Evolutionary conservation across 225 moss, liverwort and hornwort species (phyloP).

Genomic region (Takakia lepidozioides): DNA sequence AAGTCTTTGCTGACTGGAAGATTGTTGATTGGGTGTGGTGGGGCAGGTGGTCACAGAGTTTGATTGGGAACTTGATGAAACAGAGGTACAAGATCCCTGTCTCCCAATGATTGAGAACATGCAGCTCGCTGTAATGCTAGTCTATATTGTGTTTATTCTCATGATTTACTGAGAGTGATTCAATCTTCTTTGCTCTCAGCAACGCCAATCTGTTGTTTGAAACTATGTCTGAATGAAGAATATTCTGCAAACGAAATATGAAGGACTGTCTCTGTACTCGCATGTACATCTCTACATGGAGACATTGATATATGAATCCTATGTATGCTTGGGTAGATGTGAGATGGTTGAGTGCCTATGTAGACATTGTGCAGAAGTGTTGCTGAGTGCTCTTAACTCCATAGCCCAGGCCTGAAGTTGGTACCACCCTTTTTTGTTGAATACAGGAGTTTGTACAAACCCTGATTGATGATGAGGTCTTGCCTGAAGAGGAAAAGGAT

Average conservation of each 20-base stretch:
- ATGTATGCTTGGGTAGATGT: too few relatives aligned
- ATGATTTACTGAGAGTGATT: neutral
- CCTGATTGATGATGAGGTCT: slow-evolving; percentile 53
- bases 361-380: too few relatives aligned
- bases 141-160: neutral
- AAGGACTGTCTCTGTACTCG: neutral
- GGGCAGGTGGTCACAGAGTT: slow-evolving; percentile 59
- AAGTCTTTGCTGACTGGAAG: too few relatives aligned
- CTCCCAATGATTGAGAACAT: neutral
- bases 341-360: too few relatives aligned
- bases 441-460: slow-evolving; percentile 52
- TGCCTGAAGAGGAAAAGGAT: slow-evolving; percentile 52
- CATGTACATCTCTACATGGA: too few relatives aligned
- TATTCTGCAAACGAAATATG: too few relatives aligned
- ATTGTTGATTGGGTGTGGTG: neutral
- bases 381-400: neutral
- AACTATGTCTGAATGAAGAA: too few relatives aligned
- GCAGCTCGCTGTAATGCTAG: neutral
- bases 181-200: too few relatives aligned
- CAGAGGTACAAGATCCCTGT: slow-evolving; percentile 57
- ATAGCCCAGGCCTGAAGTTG: neutral
- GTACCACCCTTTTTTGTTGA: neutral
- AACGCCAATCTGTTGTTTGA: too few relatives aligned
- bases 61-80: slow-evolving; percentile 85
- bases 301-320: too few relatives aligned